Conservation (phyloP, 2,329 filamentous ascomycete genomes). For the Berkeleyomyces rouxiae region DNA sequence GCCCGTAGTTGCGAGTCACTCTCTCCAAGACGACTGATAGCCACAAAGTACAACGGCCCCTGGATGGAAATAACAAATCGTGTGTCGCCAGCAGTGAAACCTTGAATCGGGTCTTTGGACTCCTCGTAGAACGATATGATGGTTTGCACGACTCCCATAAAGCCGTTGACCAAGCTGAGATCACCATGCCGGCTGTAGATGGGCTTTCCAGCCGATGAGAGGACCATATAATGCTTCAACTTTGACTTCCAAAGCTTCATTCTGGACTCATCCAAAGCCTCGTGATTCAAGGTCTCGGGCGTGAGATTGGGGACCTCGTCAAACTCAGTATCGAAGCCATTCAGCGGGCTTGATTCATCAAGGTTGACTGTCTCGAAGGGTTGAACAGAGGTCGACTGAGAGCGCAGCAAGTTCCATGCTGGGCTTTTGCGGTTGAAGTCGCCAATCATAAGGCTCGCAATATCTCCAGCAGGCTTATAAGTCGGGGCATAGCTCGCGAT, state of each 20-base stretch:
- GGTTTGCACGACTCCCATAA: slow-evolving; percentile 89
- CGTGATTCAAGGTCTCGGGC: slow-evolving; percentile 18
- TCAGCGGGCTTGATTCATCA: slow-evolving; percentile 35
- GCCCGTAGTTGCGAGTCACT: slow-evolving; percentile 74
- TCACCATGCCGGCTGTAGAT: slow-evolving; percentile 95
- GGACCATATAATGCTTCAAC: slow-evolving; percentile 89
- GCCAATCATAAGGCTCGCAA: slow-evolving; percentile 66
- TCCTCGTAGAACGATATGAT: slow-evolving; percentile 94
- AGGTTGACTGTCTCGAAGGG: slow-evolving; percentile 40
- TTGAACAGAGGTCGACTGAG: slow-evolving; percentile 41
- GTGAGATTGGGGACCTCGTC: slow-evolving; percentile 45
- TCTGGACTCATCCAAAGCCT: slow-evolving; percentile 37
- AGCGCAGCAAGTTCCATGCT: slow-evolving; percentile 50
- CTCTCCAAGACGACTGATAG: slow-evolving; percentile 82
- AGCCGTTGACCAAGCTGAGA: slow-evolving; percentile 74
- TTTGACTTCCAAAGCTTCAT: slow-evolving; percentile 74
- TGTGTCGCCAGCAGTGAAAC: slow-evolving; percentile 73
- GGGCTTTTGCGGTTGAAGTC: slow-evolving; percentile 48
- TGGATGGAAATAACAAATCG: slow-evolving; percentile 75
- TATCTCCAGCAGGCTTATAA: slow-evolving; percentile 47
- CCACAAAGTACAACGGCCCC: slow-evolving; percentile 81
- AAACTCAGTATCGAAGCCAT: slow-evolving; percentile 62
- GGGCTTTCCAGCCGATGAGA: slow-evolving; percentile 91
- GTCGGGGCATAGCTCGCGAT: slow-evolving; percentile 50
- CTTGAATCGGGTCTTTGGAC: slow-evolving; percentile 56